phyloP scores from a whole-genome alignment of 306 rosid genomes.

The Vigna trinervia region DNA sequence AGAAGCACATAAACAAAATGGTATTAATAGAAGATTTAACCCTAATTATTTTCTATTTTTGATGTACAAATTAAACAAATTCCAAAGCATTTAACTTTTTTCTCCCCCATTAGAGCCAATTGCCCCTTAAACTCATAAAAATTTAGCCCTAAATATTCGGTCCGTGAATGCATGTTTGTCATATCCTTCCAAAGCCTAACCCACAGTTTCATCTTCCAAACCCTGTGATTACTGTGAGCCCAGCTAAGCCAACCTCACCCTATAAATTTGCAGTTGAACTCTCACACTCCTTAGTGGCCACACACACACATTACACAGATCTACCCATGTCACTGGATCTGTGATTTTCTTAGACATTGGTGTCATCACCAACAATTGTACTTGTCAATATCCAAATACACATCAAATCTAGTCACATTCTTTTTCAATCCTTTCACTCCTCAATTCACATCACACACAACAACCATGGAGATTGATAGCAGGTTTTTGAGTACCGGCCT shows the following conservation, averaged over 20 bases:
- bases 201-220: slow-evolving; percentile 35
- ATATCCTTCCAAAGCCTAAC: slow-evolving; percentile 1
- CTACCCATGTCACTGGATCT: neutral
- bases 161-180: slow-evolving; percentile 6
- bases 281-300: neutral
- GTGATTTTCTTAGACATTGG: neutral
- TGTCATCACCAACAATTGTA: neutral
- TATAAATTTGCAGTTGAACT: neutral
- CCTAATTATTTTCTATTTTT: neutral
- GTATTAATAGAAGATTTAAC: neutral
- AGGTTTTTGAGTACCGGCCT: slow-evolving; percentile 55
- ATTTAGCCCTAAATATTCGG: neutral
- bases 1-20: neutral
- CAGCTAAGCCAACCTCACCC: slow-evolving; percentile 29
- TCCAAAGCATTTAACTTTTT: neutral
- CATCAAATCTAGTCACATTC: no score
- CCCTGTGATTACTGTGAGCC: slow-evolving; percentile 38
- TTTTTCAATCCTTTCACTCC: neutral
- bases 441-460: neutral
- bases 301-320: neutral
- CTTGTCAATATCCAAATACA: neutral
- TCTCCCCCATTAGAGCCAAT: neutral
- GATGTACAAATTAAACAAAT: neutral
- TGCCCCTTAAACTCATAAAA: neutral
- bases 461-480: slow-evolving; percentile 44